Percentiles rank a stretch among this genome's conserved stretches.
phyloP scores from a whole-genome alignment of 2,329 filamentous ascomycete genomes.

The Penicillium verrucosum region DNA sequence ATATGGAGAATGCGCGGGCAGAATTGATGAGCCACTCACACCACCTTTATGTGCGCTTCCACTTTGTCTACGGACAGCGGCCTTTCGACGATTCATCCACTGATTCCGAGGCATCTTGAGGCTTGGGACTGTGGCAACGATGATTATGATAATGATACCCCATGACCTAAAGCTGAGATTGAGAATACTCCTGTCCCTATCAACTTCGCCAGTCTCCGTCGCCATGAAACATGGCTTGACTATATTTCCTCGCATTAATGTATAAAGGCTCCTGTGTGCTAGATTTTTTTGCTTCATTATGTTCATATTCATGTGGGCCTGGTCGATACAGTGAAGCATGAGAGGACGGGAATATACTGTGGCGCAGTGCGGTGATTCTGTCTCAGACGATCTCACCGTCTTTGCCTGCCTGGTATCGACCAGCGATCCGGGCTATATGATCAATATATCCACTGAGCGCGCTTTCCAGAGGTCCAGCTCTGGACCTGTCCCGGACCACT shows the following conservation, averaged over 20 bases:
- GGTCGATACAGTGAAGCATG: constrained; percentile 3
- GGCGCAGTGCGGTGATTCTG: neutral
- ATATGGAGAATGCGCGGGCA: constrained; percentile 28
- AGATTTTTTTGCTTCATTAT: neutral
- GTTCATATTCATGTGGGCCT: neutral
- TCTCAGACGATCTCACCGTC: neutral
- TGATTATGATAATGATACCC: constrained; percentile 3
- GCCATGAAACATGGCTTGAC: constrained; percentile 13
- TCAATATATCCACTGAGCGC: neutral
- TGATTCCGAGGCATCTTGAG: neutral
- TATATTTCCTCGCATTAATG: constrained; percentile 9
- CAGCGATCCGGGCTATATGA: constrained; percentile 2
- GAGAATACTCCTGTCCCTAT: neutral
- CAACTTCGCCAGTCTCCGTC: neutral
- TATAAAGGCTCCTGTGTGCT: constrained; percentile 11
- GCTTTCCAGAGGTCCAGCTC: neutral
- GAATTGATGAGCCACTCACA: constrained; percentile 25
- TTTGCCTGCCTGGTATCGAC: neutral
- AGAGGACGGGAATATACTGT: neutral
- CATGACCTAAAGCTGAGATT: neutral
- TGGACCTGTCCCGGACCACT: neutral
- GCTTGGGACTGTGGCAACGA: neutral
- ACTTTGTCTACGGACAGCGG: constrained; percentile 34
- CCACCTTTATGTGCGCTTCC: constrained; percentile 31
- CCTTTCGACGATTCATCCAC: constrained; percentile 20